A percentile compares a stretch with the other conserved stretches of the same genome.
These are phyloP conservation scores for Ophiostoma piceae DNA, from an alignment of 2,329 filamentous ascomycete genomes.

Conservation along the genomic window DNA sequence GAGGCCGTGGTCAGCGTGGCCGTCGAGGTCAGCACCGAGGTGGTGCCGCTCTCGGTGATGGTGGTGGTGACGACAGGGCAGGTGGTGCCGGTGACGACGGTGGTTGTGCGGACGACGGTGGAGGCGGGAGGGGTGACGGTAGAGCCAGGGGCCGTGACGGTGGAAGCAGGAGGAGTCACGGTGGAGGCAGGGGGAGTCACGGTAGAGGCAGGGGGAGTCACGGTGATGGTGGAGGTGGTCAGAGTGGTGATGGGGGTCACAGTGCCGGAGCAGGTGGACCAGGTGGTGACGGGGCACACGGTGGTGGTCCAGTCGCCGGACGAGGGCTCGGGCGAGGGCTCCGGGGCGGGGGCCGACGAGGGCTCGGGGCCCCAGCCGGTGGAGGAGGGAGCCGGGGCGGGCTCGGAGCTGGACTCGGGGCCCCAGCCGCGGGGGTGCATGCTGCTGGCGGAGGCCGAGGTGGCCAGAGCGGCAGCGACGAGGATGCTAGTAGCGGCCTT, in stretches of 20 bases:
- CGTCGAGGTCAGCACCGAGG: not conserved
- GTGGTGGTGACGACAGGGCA: conserved; percentile 12
- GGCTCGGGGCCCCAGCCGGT: not conserved
- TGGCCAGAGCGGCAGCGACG: not conserved
- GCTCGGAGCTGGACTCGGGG: not conserved
- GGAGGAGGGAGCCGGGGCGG: not conserved
- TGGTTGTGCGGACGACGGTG: not conserved
- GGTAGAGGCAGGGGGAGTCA: not conserved
- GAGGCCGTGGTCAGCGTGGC: not conserved
- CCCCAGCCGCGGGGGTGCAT: not conserved
- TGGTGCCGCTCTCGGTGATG: not conserved
- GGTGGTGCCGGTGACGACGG: not conserved
- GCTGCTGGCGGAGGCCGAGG: not conserved
- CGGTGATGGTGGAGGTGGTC: conserved; percentile 11
- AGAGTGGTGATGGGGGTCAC: not conserved
- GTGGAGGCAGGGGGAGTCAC: not conserved
- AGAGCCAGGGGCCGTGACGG: not conserved
- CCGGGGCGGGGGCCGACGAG: not conserved
- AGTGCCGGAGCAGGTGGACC: not conserved
- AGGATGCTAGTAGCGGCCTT: not conserved
- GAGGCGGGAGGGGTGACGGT: not conserved
- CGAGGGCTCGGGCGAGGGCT: not conserved
- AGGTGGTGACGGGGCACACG: not conserved
- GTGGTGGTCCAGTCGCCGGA: not conserved
- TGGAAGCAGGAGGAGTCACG: not conserved